Evolutionary conservation across 2,329 filamentous ascomycete species (phyloP), one percentile per base, ranked within the genome.

Genomic region (Dactylellina drechsleri): DNA sequence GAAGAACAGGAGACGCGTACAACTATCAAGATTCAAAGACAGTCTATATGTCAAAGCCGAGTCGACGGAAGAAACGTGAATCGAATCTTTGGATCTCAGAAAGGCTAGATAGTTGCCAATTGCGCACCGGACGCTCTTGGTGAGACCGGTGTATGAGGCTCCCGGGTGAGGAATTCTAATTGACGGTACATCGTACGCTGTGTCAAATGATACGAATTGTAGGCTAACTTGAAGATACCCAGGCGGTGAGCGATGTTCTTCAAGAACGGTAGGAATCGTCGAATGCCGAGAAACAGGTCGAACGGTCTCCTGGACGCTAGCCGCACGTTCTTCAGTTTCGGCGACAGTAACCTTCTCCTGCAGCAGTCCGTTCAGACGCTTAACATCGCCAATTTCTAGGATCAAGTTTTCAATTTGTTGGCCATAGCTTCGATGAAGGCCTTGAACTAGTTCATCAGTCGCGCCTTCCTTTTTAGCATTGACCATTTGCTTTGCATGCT

Each of bases 361-460:
- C 10, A 76, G 40, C 20, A 70, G 26, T 50, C 68, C 66, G 23
- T 68, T 76, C 59, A 76, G 41, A 50, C 66, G 41, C 26, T 76
- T 76, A 18, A 70, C 53, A 18, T 76, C 71, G 23, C 64, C 49
- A 28, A 76, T 66, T 45, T 76, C 71, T 16, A 76, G 54, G 15
- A 76, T 76, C 45, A 76, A 43, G n/a, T 65, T 70, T 28, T 76
- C 71, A 26, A 76, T 62, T 16, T 76, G 71, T 52, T 76, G 71
- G 13, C 71, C 65, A 18, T 76, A 76, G 59, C 71, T 76, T 50
- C 62, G 54, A 57, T 76, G 71, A 10, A 76, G 26, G 1, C 71
- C 71, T 54, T 76, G 71, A n/a, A 76, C 66, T 12, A 76, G 64
- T 36, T 76, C 71, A 16, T 65, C 71, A 18, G 64, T 70, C 10